Evolutionary conservation across 2,329 filamentous ascomycete genomes (phyloP), one percentile per base, ranked within the genome.

Genomic region (Sphaerulina populicola): DNA sequence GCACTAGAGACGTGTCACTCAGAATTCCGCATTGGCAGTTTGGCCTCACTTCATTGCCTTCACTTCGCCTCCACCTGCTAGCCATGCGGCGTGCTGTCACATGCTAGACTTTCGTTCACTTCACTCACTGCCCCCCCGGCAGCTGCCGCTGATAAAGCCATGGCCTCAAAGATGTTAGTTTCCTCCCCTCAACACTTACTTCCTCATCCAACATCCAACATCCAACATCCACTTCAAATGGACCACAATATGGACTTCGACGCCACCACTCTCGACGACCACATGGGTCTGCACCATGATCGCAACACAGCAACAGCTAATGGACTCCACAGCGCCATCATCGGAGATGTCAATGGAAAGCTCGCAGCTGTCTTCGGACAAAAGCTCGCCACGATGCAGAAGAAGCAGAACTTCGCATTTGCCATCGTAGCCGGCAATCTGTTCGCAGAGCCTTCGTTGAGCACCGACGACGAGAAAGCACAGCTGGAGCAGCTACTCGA

Each of bases 331-430:
- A 49, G 46, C 39, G 46, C 46, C 29, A 49, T 96, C 36, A 73
- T 95, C 55, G 93, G 93, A 51, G 82, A 82, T 65, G 77, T 94
- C 57, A 84, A 89, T 65, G 91, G 91, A 62, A 81, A 86, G 64
- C 77, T 96, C 47, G 76, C 80, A 56, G 69, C 82, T 10, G 82
- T 86, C 8, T 88, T 98, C 67, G 76, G 45, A 80, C 45, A 49
- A 54, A 98, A 96, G 70, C 74, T 97, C 15, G 76, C 82, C 7
- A 79, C 81, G 8, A 75, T 97, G 2, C 90, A 97, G 61, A 74
- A 81, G 33, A 97, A 96, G 71, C 93, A 96, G 66, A 78, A 77
- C 63, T 97, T 98, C 67, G 77, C 86, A 11, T 85, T 96, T 62
- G 89, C 87, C 12, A 81, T 98, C 49, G 73, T 95, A 30, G 80